Conservation (phyloP, 2,329 filamentous ascomycete genomes). For the Diaporthe longicolla region DNA sequence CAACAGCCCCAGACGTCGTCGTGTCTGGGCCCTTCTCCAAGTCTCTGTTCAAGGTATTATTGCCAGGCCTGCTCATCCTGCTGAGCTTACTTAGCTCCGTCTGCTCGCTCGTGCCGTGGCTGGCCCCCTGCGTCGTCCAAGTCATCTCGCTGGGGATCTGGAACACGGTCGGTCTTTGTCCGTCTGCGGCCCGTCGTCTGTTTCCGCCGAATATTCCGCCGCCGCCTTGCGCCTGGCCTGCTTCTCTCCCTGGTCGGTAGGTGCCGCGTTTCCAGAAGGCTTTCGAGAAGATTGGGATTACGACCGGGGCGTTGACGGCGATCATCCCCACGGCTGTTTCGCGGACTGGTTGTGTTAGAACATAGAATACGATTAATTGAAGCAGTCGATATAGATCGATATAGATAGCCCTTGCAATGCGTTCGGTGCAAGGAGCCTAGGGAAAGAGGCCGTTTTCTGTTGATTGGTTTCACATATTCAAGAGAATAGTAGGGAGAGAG, state of each 20-base stretch:
- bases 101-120: constrained; percentile 5
- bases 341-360: constrained; percentile 34
- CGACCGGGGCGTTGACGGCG: constrained; percentile 44
- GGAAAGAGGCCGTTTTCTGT: no score
- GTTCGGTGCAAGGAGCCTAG: no score
- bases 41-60: neutral
- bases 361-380: no score
- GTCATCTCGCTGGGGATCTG: constrained; percentile 16
- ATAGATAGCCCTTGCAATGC: no score
- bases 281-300: constrained; percentile 42
- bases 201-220: neutral
- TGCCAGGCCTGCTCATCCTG: neutral
- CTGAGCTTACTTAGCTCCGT: constrained; percentile 20
- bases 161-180: neutral
- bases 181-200: neutral
- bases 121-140: constrained; percentile 2
- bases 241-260: constrained; percentile 32
- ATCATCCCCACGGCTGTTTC: constrained; percentile 47
- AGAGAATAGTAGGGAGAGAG: no score
- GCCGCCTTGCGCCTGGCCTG: neutral
- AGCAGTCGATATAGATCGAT: no score
- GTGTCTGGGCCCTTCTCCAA: neutral
- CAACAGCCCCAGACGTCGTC: neutral
- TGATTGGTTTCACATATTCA: no score
- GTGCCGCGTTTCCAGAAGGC: constrained; percentile 43